Evolutionary conservation across 2,329 filamentous ascomycete genomes (phyloP).

Genomic region (Nigrograna mackinnonii): DNA sequence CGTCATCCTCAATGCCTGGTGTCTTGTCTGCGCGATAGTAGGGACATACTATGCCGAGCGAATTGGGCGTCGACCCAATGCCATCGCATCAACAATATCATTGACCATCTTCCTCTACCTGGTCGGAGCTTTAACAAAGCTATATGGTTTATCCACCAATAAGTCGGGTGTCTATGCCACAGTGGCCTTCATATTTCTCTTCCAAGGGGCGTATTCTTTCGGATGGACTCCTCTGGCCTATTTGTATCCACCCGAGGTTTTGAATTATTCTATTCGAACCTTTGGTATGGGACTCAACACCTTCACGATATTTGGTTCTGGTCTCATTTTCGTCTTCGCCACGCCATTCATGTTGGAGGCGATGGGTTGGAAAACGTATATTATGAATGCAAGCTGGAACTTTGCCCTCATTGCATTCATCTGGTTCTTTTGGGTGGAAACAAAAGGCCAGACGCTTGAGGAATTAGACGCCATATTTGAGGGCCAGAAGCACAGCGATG

Average conservation of each 20-base stretch:
- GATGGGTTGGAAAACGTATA: constrained; percentile 52
- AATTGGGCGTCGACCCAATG: constrained; percentile 26
- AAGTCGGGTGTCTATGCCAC: constrained; percentile 40
- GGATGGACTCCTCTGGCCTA: constrained; percentile 33
- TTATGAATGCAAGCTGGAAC: constrained; percentile 16
- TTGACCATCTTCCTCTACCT: constrained; percentile 9
- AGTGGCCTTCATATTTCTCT: constrained; percentile 44
- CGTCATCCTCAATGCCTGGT: constrained; percentile 12
- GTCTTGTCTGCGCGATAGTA: constrained; percentile 17
- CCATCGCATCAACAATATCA: constrained; percentile 1
- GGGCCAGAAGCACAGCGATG: constrained; percentile 7
- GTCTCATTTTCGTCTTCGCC: constrained; percentile 19
- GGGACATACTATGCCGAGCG: constrained; percentile 37
- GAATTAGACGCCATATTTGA: constrained; percentile 17
- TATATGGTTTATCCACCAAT: constrained; percentile 38
- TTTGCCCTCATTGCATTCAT: constrained; percentile 16
- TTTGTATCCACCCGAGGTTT: constrained; percentile 29
- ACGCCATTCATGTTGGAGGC: constrained; percentile 3
- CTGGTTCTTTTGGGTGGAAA: constrained; percentile 24
- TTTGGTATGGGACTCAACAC: constrained; percentile 30
- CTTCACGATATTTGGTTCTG: constrained; percentile 8
- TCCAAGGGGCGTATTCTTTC: constrained; percentile 56
- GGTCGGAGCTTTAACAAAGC: constrained; percentile 11
- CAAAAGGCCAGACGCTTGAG: constrained; percentile 19
- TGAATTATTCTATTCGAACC: constrained; percentile 32